These are phyloP conservation scores for Trametes gibbosa DNA, from an alignment of 768 basidiomycete genomes.

Conservation along the genomic window DNA sequence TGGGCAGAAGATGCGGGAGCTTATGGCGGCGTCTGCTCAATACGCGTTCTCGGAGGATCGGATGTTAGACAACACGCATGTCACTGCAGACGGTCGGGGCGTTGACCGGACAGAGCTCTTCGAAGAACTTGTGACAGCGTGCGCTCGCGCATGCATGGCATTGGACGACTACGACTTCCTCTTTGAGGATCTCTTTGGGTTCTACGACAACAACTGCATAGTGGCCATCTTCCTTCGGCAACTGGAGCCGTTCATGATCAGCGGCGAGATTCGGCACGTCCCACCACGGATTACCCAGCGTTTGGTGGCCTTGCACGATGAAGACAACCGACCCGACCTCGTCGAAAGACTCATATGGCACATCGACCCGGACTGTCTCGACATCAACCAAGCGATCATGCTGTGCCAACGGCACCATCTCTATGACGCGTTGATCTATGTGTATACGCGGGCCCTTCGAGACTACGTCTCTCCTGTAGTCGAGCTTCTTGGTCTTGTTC, in stretches of 20 bases:
- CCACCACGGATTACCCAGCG: conserved; percentile 89
- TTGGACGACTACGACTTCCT: conserved; percentile 82
- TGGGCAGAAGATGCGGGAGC: conserved; percentile 70
- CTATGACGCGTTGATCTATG: conserved; percentile 92
- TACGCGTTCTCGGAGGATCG: conserved; percentile 96
- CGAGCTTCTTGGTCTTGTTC: conserved; percentile 76
- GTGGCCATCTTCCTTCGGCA: conserved; percentile 77
- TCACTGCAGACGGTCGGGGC: conserved; percentile 77
- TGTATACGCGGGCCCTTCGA: conserved; percentile 83
- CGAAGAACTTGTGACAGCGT: conserved; percentile 78
- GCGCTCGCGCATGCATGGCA: conserved; percentile 75
- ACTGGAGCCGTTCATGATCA: conserved; percentile 80
- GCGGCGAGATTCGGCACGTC: conserved; percentile 65
- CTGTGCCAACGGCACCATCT: conserved; percentile 82
- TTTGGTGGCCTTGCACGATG: conserved; percentile 75
- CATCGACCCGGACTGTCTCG: conserved; percentile 85
- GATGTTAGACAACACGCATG: conserved; percentile 85
- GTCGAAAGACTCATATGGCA: conserved; percentile 95
- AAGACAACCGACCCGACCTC: conserved; percentile 63
- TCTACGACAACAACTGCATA: conserved; percentile 84
- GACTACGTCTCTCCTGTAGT: conserved; percentile 91
- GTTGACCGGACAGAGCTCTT: conserved; percentile 91
- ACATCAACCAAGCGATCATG: conserved; percentile 88
- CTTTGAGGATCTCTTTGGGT: conserved; percentile 91
- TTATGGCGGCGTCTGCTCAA: conserved; percentile 83